A percentile compares a stretch with the other conserved stretches of the same genome.
Evolutionary conservation across 23 red algal genomes (phyloP).

Genomic region (Pyropia yezoensis): DNA sequence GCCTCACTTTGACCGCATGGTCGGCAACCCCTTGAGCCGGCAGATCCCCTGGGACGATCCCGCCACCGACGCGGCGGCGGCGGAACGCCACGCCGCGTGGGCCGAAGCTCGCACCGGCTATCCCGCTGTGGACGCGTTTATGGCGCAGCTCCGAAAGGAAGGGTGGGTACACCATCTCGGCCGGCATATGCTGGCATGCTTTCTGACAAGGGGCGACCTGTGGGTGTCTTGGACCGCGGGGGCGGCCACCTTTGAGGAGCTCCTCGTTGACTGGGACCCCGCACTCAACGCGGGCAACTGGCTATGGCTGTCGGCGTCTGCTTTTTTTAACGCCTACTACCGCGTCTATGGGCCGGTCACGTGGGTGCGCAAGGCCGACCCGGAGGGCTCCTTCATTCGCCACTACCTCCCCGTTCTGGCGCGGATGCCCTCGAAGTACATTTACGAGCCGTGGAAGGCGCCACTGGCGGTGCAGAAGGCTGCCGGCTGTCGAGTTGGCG

Average conservation of each 20-base stretch:
- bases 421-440: conserved; percentile 76
- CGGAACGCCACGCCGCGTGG: conserved; percentile 40
- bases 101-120: conserved; percentile 73
- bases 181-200: conserved; percentile 94
- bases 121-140: conserved; percentile 92
- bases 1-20: conserved; percentile 79
- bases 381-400: conserved; percentile 59
- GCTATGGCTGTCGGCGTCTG: conserved; percentile 93
- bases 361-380: conserved; percentile 68
- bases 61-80: conserved; percentile 14
- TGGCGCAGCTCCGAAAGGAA: conserved; percentile 74
- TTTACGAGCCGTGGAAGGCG: conserved; percentile 94
- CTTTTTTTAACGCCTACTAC: conserved; percentile 92
- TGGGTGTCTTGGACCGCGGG: conserved; percentile 94
- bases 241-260: conserved; percentile 63
- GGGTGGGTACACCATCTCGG: conserved; percentile 94
- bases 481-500: conserved; percentile 69
- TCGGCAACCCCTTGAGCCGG: conserved; percentile 72
- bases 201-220: conserved; percentile 90
- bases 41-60: conserved; percentile 63
- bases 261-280: conserved; percentile 80
- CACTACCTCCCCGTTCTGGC: conserved; percentile 79
- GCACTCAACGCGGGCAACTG: conserved; percentile 90
- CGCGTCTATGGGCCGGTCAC: conserved; percentile 88
- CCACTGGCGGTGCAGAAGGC: conserved; percentile 40